Percentiles rank a stretch among this genome's conserved stretches.
Evolutionary conservation across 768 basidiomycete species (phyloP).

Genomic region (Leucosporidium yakuticum): DNA sequence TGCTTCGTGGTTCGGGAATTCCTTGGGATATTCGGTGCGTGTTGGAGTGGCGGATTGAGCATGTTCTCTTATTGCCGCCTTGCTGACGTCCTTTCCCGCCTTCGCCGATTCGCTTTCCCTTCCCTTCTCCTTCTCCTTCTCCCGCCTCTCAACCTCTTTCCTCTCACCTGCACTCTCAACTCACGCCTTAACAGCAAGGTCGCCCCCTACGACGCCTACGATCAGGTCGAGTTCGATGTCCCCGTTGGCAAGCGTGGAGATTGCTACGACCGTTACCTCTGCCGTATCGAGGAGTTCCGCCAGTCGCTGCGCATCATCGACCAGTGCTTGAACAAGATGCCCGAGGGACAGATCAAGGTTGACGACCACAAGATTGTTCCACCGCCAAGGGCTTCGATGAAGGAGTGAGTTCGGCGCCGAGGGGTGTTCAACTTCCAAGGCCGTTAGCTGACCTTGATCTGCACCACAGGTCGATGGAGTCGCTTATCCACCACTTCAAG

Average conservation of each 20-base stretch:
- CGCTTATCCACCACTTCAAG: conserved; percentile 98
- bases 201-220: conserved; percentile 91
- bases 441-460: neutral
- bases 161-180: neutral
- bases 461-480: conserved; percentile 38
- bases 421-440: neutral
- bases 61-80: neutral
- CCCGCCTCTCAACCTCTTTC: too few relatives aligned
- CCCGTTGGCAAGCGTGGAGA: conserved; percentile 97
- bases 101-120: neutral
- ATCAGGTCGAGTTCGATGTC: conserved; percentile 93
- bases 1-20: conserved; percentile 88
- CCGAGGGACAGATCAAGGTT: conserved; percentile 81
- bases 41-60: neutral
- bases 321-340: conserved; percentile 95
- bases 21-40: conserved; percentile 77
- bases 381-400: conserved; percentile 95
- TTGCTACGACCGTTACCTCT: conserved; percentile 95
- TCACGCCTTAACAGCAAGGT: conserved; percentile 53
- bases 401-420: conserved; percentile 82
- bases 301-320: conserved; percentile 80
- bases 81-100: neutral
- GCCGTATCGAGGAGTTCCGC: conserved; percentile 96
- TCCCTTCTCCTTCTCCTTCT: too few relatives aligned
- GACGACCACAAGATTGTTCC: conserved; percentile 97